Conservation (phyloP, 73 alveolate genomes). For the Urostyla sp. region DNA sequence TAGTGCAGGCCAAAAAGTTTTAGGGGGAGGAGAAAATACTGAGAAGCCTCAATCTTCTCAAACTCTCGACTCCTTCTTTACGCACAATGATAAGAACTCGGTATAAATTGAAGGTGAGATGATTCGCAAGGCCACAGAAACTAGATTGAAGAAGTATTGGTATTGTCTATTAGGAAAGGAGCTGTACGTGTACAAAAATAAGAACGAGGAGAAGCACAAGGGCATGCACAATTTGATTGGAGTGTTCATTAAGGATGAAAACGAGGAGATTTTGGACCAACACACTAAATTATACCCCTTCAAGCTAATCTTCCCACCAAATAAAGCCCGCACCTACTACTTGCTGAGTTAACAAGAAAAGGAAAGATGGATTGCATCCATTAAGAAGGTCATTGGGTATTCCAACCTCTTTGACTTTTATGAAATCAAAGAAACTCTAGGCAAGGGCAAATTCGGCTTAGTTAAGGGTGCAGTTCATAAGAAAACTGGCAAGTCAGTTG, state of each 20-base stretch:
- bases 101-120: constrained; percentile 82
- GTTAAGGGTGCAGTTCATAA: constrained; percentile 83
- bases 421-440: constrained; percentile 82
- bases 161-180: constrained; percentile 81
- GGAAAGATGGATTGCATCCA: constrained; percentile 79
- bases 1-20: background rate
- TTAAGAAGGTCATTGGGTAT: constrained; percentile 88
- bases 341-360: constrained; percentile 77
- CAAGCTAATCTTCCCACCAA: constrained; percentile 77
- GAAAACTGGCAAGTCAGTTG: constrained; percentile 84
- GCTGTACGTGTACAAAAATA: constrained; percentile 77
- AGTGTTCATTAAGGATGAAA: constrained; percentile 77
- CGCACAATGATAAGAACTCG: constrained; percentile 43
- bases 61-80: constrained; percentile 46
- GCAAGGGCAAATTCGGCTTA: constrained; percentile 91
- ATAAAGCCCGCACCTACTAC: constrained; percentile 81
- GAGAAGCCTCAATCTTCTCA: background rate
- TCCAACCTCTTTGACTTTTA: constrained; percentile 84
- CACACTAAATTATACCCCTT: constrained; percentile 74
- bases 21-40: background rate
- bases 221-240: constrained; percentile 86
- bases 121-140: constrained; percentile 76
- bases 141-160: constrained; percentile 81
- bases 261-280: constrained; percentile 72
- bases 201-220: constrained; percentile 77